These are phyloP conservation scores for Vigna hirtella DNA, from an alignment of 306 rosid genomes.

Conservation along the genomic window DNA sequence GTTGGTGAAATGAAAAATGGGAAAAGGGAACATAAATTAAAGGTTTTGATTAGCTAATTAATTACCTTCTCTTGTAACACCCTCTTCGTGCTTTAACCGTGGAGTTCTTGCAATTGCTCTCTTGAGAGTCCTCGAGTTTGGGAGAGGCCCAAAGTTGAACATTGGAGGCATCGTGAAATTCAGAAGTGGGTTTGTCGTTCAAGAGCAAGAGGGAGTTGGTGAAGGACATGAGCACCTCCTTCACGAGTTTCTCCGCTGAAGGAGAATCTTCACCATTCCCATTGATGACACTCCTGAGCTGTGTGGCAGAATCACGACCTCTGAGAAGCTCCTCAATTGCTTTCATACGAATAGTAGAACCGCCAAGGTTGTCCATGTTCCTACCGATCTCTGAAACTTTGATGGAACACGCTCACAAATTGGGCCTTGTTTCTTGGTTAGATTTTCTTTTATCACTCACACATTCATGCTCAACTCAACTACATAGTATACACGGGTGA, in stretches of 20 bases:
- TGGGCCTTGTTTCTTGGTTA: background rate
- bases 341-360: background rate
- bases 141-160: slow-evolving; percentile 22
- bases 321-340: slow-evolving; percentile 49
- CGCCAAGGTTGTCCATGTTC: slow-evolving; percentile 26
- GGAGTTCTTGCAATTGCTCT: slow-evolving; percentile 52
- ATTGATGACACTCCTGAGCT: slow-evolving; percentile 46
- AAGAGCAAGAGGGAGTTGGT: slow-evolving; percentile 50
- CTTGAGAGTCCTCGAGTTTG: slow-evolving; percentile 55
- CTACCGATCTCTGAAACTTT: background rate
- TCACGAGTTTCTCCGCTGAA: slow-evolving; percentile 39
- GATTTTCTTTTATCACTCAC: background rate
- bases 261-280: background rate
- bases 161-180: slow-evolving; percentile 25
- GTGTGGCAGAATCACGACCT: slow-evolving; percentile 49
- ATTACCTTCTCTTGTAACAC: slow-evolving; percentile 70
- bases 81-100: slow-evolving; percentile 56
- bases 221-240: slow-evolving; percentile 52
- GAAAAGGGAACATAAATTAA: background rate
- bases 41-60: background rate
- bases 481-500: background rate
- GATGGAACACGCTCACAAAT: background rate
- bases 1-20: background rate
- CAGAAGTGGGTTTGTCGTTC: slow-evolving; percentile 6
- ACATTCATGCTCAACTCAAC: slow-evolving; percentile 24